Evolutionary conservation across 1,139 yeast genomes (phyloP).

Genomic region (Hyphopichia khmerensis): DNA sequence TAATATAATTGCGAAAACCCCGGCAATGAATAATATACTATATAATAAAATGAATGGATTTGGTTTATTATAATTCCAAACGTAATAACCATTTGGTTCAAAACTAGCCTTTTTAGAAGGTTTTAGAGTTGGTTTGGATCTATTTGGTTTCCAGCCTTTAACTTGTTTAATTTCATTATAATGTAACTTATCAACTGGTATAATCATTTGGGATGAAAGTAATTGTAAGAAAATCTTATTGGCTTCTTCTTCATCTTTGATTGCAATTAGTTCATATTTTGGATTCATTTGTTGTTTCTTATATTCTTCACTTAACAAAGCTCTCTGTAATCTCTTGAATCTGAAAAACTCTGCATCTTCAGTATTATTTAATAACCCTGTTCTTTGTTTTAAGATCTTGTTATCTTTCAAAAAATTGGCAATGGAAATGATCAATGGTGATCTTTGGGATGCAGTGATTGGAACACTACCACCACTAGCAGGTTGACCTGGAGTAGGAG

Average conservation of each 20-base stretch:
- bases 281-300: conserved; percentile 54
- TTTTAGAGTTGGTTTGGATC: conserved; percentile 70
- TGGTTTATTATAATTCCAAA: conserved; percentile 84
- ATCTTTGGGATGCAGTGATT: conserved; percentile 14
- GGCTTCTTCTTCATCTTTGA: conserved; percentile 55
- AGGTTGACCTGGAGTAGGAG: not conserved
- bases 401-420: conserved; percentile 73
- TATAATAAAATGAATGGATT: conserved; percentile 64
- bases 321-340: conserved; percentile 78
- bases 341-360: conserved; percentile 78
- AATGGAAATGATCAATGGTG: conserved; percentile 44
- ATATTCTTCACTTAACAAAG: conserved; percentile 74
- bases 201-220: conserved; percentile 71
- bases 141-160: conserved; percentile 64
- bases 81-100: conserved; percentile 75
- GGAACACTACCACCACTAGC: conserved; percentile 4
- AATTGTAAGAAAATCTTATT: conserved; percentile 61
- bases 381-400: conserved; percentile 68
- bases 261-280: conserved; percentile 55
- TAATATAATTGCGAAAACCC: conserved; percentile 72
- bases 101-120: conserved; percentile 68
- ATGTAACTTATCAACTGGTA: conserved; percentile 73
- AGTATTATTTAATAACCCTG: conserved; percentile 70
- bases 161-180: conserved; percentile 67
- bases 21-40: conserved; percentile 63